Evolutionary conservation across 2,329 filamentous ascomycete species (phyloP).

Genomic region (Trichoderma lentiforme): DNA sequence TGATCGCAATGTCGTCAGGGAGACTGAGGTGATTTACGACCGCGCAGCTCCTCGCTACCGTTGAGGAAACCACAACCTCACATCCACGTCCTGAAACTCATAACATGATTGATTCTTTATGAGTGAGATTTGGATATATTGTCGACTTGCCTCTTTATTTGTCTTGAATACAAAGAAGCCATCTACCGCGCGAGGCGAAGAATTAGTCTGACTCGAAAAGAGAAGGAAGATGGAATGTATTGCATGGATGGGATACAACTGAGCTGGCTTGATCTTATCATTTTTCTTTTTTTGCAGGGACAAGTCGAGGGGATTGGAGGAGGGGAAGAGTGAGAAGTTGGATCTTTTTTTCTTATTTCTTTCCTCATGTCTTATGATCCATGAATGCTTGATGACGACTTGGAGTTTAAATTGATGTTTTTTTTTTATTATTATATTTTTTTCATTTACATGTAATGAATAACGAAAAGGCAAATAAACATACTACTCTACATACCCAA

Average conservation of each 20-base stretch:
- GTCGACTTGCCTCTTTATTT: background rate
- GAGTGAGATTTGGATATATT: background rate
- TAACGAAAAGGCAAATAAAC: conserved; percentile 15
- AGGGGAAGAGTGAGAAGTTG: background rate
- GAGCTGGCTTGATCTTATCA: background rate
- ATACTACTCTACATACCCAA: background rate
- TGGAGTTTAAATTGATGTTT: conserved; percentile 16
- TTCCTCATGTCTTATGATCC: conserved; percentile 15
- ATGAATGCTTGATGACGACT: conserved; percentile 12
- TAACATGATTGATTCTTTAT: background rate
- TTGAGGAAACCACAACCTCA: conserved; percentile 6
- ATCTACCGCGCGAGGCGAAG: background rate
- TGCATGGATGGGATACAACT: conserved; percentile 1
- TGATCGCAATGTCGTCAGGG: conserved; percentile 53
- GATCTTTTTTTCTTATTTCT: conserved; percentile 4
- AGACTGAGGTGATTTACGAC: conserved; percentile 67
- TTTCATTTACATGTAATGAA: conserved; percentile 11
- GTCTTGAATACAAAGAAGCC: background rate
- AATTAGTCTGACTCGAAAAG: background rate
- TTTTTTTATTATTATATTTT: background rate
- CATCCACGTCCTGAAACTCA: background rate
- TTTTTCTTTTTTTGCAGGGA: background rate
- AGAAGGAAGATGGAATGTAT: background rate
- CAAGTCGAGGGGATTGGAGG: background rate
- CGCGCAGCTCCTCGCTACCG: conserved; percentile 28